These are phyloP conservation scores for Xylariaceae sp. DNA, from an alignment of 2,329 filamentous ascomycete species.

Conservation along the genomic window DNA sequence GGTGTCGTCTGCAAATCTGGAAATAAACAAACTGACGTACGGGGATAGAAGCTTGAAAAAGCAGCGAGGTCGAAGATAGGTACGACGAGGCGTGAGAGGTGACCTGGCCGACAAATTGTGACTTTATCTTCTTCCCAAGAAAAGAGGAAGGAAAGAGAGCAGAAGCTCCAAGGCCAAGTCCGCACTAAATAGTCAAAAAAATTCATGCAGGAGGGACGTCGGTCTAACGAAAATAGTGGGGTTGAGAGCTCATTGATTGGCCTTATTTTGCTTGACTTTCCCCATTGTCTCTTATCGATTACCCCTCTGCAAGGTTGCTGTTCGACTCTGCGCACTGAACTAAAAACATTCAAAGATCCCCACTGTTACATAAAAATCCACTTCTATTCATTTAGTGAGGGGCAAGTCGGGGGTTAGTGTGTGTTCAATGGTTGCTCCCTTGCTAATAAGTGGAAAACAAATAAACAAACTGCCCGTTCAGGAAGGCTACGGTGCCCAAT, in stretches of 20 bases:
- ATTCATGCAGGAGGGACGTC: background rate
- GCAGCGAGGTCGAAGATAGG: conserved; percentile 41
- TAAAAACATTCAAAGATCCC: no score
- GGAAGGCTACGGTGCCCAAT: conserved; percentile 21
- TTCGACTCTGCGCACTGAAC: no score
- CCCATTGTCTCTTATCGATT: conserved; percentile 7
- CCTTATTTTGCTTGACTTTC: background rate
- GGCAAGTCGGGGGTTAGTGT: conserved; percentile 16
- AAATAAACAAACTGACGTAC: conserved; percentile 26
- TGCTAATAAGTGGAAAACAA: conserved; percentile 26
- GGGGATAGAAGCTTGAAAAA: conserved; percentile 19
- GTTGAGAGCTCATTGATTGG: background rate
- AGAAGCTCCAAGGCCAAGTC: conserved; percentile 12
- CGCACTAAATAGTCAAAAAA: conserved; percentile 37
- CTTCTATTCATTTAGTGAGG: conserved; percentile 15
- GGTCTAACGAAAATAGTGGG: background rate
- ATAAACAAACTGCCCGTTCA: conserved; percentile 35
- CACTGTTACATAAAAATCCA: no score
- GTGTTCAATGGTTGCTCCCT: conserved; percentile 17
- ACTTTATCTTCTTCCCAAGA: conserved; percentile 48
- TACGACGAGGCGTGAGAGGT: conserved; percentile 23
- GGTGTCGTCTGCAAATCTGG: conserved; percentile 31
- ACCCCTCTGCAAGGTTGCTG: background rate
- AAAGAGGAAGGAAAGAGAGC: conserved; percentile 39
- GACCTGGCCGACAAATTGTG: conserved; percentile 33